These are phyloP conservation scores for Lumnitzera littorea DNA, from an alignment of 345 rosid genomes.

Conservation along the genomic window DNA sequence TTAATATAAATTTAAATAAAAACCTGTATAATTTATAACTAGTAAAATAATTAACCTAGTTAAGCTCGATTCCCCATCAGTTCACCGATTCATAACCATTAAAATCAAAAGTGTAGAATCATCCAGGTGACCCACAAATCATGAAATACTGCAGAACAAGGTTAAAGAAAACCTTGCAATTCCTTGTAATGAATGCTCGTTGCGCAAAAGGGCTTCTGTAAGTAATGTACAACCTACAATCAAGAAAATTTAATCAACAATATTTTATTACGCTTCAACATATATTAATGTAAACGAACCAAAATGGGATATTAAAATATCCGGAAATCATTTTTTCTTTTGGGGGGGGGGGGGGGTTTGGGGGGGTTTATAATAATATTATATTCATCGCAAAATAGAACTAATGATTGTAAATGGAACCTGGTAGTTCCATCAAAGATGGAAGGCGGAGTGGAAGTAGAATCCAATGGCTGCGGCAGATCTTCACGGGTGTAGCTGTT, in stretches of 20 bases:
- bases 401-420: constrained; percentile 11
- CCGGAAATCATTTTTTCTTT: neutral
- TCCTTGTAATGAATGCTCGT: constrained; percentile 85
- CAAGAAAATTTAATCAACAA: neutral
- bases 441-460: constrained; percentile 51
- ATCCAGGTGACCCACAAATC: too few species aligned
- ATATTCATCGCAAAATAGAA: too few species aligned
- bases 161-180: constrained; percentile 40
- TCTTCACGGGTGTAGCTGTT: constrained; percentile 18
- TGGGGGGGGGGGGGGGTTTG: too few species aligned
- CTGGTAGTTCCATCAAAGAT: constrained; percentile 66
- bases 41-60: too few species aligned
- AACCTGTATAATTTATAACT: too few species aligned
- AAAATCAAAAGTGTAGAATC: too few species aligned
- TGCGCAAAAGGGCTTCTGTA: constrained; percentile 70
- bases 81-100: too few species aligned
- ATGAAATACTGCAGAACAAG: neutral
- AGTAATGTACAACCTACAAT: constrained; percentile 46
- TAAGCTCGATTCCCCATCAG: too few species aligned
- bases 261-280: neutral
- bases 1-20: too few species aligned
- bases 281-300: neutral
- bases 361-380: too few species aligned
- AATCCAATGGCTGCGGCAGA: constrained; percentile 37
- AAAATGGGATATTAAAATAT: neutral